Evolutionary conservation across 83 land plant genomes (phyloP), one percentile per base, ranked within the genome.

Genomic region (Isoetes engelmannii): DNA sequence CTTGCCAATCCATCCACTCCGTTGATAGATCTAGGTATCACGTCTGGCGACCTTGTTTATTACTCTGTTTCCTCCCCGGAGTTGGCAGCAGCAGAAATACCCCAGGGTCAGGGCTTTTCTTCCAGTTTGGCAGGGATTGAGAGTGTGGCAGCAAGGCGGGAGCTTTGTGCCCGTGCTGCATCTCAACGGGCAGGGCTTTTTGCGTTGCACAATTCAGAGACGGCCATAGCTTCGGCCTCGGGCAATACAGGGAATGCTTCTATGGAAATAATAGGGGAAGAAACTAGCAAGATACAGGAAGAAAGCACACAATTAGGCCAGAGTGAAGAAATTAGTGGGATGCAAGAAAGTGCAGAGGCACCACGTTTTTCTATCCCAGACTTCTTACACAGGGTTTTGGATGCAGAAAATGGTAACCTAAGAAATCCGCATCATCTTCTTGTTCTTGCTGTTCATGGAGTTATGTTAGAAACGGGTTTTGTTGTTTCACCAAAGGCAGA

Each of bases 391-490:
- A 82, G 79, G 69, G 85, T 87, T 47, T 69, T 92, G 76, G 57
- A 53, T 6, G 78, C 66, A 6, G 94, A 84, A 72, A 41, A 51
- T 10, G 74, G 65, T 4, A 72, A 79, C 47, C 78, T 67, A 21
- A 75, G 13, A 61, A 66, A 81, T 1, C 70, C 63, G 9, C 71
- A 63, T 6, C 72, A 45, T 47, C 68, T 76, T 48, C 5, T 89
- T 61, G 72, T 81, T 7, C 68, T 84, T 20, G 83, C 89, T 4
- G 77, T 87, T 44, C 97, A 92, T 71, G 89, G 86, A 7, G 92
- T 84, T 48, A 72, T 92, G 72, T 70, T 89, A 43, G 97, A 92
- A 65, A 82, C 86, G 19, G 97, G 97, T 4, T 92, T 89, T 70
- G 21, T 45, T 5, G 69, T 87, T 7, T 65, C 64, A 45, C 62